A percentile compares a stretch with the other conserved stretches of the same genome.
These are phyloP conservation scores for Evansstolkia leycettana DNA, from an alignment of 495 filamentous ascomycete genomes.

Conservation along the genomic window DNA sequence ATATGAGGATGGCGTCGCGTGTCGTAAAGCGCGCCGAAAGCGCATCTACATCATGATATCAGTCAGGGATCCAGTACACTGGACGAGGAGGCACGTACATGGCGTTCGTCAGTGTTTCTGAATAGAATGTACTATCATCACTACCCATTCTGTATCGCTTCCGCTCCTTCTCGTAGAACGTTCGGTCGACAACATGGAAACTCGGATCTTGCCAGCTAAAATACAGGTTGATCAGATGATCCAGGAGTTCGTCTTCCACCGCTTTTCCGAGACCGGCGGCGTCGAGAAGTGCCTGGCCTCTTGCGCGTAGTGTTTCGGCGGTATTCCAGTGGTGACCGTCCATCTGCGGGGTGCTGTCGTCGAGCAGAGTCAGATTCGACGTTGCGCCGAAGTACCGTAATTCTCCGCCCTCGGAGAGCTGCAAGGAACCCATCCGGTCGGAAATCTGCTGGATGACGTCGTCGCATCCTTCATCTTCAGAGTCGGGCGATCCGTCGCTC, in stretches of 20 bases:
- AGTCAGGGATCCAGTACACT: background rate
- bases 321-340: slow-evolving; percentile 1
- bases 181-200: slow-evolving; percentile 18
- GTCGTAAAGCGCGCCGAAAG: slow-evolving; percentile 17
- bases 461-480: background rate
- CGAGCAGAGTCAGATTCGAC: slow-evolving; percentile 14
- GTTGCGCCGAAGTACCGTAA: slow-evolving; percentile 17
- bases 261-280: slow-evolving; percentile 6
- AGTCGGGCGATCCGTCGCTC: no score
- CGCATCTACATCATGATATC: slow-evolving; percentile 13
- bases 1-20: slow-evolving; percentile 17
- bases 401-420: slow-evolving; percentile 15
- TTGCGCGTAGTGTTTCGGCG: slow-evolving; percentile 5
- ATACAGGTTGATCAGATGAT: slow-evolving; percentile 20
- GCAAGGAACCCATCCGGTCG: slow-evolving; percentile 18
- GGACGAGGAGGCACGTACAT: slow-evolving; percentile 14
- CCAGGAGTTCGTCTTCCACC: slow-evolving; percentile 11
- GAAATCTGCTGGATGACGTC: slow-evolving; percentile 5
- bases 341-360: slow-evolving; percentile 5
- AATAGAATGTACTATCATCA: slow-evolving; percentile 19
- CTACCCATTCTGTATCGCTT: slow-evolving; percentile 2
- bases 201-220: slow-evolving; percentile 25
- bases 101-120: slow-evolving; percentile 18
- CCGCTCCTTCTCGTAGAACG: slow-evolving; percentile 11
- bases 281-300: slow-evolving; percentile 8